Conservation (phyloP, 768 basidiomycete genomes). For the Goffeauzyma gilvescens region DNA sequence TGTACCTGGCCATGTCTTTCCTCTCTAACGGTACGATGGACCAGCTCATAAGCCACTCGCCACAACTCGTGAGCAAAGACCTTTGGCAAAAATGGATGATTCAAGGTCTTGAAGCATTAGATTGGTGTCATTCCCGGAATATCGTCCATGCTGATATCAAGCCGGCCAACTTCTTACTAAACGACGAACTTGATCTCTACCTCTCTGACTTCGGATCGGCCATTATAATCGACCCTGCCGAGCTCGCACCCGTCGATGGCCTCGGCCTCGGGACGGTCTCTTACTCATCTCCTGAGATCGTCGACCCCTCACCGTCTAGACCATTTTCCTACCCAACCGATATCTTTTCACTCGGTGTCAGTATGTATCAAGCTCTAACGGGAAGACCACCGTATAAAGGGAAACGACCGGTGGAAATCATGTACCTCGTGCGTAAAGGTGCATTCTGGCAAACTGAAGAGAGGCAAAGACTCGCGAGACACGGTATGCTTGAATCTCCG, state of each 20-base stretch:
- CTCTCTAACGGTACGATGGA: conserved; percentile 25
- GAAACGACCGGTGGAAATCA: conserved; percentile 29
- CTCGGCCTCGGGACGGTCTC: conserved; percentile 34
- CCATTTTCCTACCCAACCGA: conserved; percentile 34
- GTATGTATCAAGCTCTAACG: conserved; percentile 32
- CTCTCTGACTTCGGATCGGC: conserved; percentile 36
- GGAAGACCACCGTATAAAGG: conserved; percentile 34
- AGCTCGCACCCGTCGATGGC: conserved; percentile 27
- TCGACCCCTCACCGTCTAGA: conserved; percentile 23
- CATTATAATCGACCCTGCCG: conserved; percentile 25
- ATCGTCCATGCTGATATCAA: conserved; percentile 37
- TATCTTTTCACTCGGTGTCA: conserved; percentile 35
- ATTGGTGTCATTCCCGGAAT: conserved; percentile 30
- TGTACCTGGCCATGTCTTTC: conserved; percentile 23
- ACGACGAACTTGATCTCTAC: conserved; percentile 23
- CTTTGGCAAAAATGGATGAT: conserved; percentile 30
- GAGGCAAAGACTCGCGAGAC: conserved; percentile 18
- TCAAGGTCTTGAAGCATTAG: conserved; percentile 27
- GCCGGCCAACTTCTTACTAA: conserved; percentile 20
- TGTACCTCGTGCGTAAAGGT: conserved; percentile 31
- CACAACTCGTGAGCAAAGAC: conserved; percentile 17
- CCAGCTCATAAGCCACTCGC: conserved; percentile 20
- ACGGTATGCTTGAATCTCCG: neutral
- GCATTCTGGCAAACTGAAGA: conserved; percentile 34
- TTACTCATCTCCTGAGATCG: conserved; percentile 35